Percentiles rank a stretch among this genome's conserved stretches.
These are phyloP conservation scores for Colletotrichum spaethianum DNA, from an alignment of 2,329 filamentous ascomycete species.

Conservation along the genomic window DNA sequence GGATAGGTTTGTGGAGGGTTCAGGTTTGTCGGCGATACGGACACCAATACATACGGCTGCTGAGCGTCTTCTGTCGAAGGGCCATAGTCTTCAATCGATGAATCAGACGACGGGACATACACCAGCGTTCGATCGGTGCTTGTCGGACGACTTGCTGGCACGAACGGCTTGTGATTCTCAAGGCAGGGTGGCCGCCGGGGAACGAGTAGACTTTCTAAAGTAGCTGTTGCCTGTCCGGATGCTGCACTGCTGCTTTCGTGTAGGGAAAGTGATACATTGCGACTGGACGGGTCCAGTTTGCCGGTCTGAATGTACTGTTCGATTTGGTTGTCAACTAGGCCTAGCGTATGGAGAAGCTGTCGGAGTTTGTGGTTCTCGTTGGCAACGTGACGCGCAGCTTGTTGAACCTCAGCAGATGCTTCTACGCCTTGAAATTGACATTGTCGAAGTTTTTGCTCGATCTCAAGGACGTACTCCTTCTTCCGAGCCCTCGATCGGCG, in stretches of 20 bases:
- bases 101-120: conserved; percentile 17
- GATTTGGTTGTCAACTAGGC: conserved; percentile 70
- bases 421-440: conserved; percentile 77
- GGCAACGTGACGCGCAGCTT: conserved; percentile 76
- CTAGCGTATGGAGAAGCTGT: conserved; percentile 69
- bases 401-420: conserved; percentile 80
- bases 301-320: conserved; percentile 54
- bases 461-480: conserved; percentile 80
- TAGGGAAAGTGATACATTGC: background rate
- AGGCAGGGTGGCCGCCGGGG: conserved; percentile 52
- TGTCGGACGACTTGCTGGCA: background rate
- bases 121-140: background rate
- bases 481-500: conserved; percentile 80
- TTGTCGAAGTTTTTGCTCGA: conserved; percentile 74
- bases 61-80: conserved; percentile 7
- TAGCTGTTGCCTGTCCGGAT: conserved; percentile 21
- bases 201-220: conserved; percentile 55
- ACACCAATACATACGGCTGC: conserved; percentile 6
- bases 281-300: background rate
- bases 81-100: conserved; percentile 15
- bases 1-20: conserved; percentile 6
- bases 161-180: conserved; percentile 47
- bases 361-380: conserved; percentile 79
- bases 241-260: background rate
- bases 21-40: conserved; percentile 1